phyloP scores from a whole-genome alignment of 169 alveolate genomes.

The Plasmodium yoelii region DNA sequence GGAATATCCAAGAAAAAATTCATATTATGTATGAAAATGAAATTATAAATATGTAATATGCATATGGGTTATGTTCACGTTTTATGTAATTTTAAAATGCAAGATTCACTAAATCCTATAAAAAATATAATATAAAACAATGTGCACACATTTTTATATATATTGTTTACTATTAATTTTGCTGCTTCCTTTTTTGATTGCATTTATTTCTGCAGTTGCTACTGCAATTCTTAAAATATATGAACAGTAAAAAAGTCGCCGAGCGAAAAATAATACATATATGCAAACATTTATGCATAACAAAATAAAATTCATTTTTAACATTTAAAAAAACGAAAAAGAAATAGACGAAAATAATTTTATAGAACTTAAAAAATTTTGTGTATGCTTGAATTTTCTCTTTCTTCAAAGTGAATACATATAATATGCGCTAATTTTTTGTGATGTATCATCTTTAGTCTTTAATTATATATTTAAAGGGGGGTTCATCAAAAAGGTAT shows the following conservation, averaged over 20 bases:
- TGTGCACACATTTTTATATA: too few species aligned
- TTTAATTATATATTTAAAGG: neutral
- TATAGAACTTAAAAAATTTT: constrained; percentile 42
- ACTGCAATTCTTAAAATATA: constrained; percentile 23
- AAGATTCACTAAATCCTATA: too few species aligned
- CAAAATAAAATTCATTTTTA: constrained; percentile 20
- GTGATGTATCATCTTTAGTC: neutral
- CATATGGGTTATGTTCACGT: too few species aligned
- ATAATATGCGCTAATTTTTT: neutral
- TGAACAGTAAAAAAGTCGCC: constrained; percentile 1
- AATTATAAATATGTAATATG: too few species aligned
- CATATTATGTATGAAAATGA: too few species aligned
- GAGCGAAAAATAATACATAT: constrained; percentile 12
- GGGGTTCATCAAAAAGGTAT: neutral
- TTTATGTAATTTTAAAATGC: too few species aligned
- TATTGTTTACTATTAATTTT: too few species aligned
- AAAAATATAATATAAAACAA: too few species aligned
- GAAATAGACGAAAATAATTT: neutral
- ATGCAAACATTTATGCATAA: constrained; percentile 26
- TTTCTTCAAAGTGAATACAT: neutral
- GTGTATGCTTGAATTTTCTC: constrained; percentile 3
- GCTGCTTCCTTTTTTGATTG: too few species aligned
- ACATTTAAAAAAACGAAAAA: constrained; percentile 19
- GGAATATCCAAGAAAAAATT: too few species aligned
- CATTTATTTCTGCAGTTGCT: constrained; percentile 7